These are phyloP conservation scores for Rhodotorula paludigena DNA, from an alignment of 768 basidiomycete genomes.

Conservation along the genomic window DNA sequence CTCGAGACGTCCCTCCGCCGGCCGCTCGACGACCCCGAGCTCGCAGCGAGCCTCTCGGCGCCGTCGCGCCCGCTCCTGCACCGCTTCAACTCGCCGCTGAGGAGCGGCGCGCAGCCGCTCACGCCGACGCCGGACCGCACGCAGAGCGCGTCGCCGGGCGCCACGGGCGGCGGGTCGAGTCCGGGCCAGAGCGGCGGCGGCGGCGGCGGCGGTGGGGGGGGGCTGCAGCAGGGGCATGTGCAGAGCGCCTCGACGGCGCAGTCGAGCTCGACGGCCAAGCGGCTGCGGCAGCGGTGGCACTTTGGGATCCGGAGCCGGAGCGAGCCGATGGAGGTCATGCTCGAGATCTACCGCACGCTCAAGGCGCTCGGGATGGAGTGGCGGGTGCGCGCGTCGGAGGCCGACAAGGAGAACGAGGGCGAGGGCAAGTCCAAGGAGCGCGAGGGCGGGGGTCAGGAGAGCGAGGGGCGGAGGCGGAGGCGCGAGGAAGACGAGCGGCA, in stretches of 20 bases:
- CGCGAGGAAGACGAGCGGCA: constrained; percentile 46
- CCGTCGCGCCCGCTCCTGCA: constrained; percentile 14
- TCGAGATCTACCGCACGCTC: constrained; percentile 92
- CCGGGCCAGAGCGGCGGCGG: too few relatives aligned
- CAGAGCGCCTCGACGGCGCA: not conserved
- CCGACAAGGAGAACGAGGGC: constrained; percentile 52
- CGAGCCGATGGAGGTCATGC: constrained; percentile 93
- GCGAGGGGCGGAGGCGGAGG: constrained; percentile 44
- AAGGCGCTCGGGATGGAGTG: constrained; percentile 92
- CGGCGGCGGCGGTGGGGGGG: too few relatives aligned
- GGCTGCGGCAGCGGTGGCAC: constrained; percentile 84
- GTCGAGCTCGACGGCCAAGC: constrained; percentile 57
- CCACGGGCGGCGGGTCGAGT: too few relatives aligned
- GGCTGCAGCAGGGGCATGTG: not conserved
- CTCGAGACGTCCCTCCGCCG: constrained; percentile 36
- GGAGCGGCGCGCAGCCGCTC: constrained; percentile 34
- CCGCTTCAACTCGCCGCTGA: constrained; percentile 35
- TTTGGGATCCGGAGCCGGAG: constrained; percentile 87
- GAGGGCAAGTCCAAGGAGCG: constrained; percentile 51
- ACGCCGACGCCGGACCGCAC: constrained; percentile 28
- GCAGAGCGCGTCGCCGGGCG: not conserved
- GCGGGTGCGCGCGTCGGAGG: constrained; percentile 81
- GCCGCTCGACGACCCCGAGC: constrained; percentile 21
- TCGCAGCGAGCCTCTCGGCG: constrained; percentile 1
- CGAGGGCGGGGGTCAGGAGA: constrained; percentile 53